Evolutionary conservation across 306 rosid genomes (phyloP).

Genomic region (Prinsepia uniflora): DNA sequence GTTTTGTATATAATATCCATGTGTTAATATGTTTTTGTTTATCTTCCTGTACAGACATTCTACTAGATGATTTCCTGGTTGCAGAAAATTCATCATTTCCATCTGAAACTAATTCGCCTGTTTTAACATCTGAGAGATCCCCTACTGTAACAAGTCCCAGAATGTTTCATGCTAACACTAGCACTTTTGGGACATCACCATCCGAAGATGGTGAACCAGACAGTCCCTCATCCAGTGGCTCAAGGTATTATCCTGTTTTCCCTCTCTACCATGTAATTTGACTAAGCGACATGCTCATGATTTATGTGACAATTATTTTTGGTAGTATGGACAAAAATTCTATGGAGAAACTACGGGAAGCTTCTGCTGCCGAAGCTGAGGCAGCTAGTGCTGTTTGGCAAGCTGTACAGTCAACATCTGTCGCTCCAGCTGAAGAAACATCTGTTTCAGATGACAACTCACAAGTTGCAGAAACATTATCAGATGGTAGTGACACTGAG

Average conservation of each 20-base stretch:
- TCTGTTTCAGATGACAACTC: conserved; percentile 81
- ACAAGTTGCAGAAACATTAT: conserved; percentile 68
- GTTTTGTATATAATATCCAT: conserved; percentile 6
- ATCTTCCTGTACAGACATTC: conserved; percentile 54
- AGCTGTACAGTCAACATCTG: conserved; percentile 60
- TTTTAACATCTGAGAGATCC: conserved; percentile 55
- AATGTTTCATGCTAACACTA: conserved; percentile 41
- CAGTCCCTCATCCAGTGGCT: conserved; percentile 49
- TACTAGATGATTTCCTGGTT: conserved; percentile 80
- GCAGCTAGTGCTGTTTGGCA: conserved; percentile 98
- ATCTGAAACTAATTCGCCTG: conserved; percentile 50
- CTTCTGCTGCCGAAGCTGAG: conserved; percentile 99
- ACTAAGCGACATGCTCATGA: conserved; percentile 19
- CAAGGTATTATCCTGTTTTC: conserved; percentile 43
- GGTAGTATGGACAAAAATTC: conserved; percentile 80
- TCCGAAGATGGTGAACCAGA: conserved; percentile 46
- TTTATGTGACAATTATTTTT: conserved; percentile 19
- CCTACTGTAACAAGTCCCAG: conserved; percentile 53
- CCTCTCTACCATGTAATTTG: conserved; percentile 22
- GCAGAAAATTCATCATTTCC: conserved; percentile 82
- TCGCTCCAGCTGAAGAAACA: conserved; percentile 65
- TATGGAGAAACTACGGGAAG: conserved; percentile 93
- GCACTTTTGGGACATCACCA: conserved; percentile 32
- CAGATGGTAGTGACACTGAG: conserved; percentile 94
- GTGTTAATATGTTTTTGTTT: conserved; percentile 10